Evolutionary conservation across 768 basidiomycete genomes (phyloP), one percentile per base, ranked within the genome.

Genomic region (Leucosporidium scottii): DNA sequence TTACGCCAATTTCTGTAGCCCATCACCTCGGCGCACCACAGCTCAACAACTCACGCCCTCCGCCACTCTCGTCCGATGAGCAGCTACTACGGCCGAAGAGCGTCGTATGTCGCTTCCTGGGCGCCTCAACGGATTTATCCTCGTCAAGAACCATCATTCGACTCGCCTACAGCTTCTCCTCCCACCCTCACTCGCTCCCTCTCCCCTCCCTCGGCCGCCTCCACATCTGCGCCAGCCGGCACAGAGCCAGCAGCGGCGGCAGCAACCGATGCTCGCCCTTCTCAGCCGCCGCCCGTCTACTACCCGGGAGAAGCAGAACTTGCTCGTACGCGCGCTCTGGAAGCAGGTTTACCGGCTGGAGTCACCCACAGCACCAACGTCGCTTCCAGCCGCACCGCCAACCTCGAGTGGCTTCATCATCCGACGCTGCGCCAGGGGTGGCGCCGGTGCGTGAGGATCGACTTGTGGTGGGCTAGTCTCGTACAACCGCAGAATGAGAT

Each of bases 401-500:
- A 34, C 4, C 5, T 58, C 3, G 34, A 2, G 10, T 58, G 23
- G 23, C 57, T 21, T 25, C n/a, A 34, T 15, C 57, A 58, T 23
- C 57, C 57, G 2, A 36, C 57, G 9, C 23, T 58, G 4, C 20
- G 54, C 28, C 17, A 49, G 7, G 39, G 56, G 34, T 68, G 70
- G 66, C 7, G n/a, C 17, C 25, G 58, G 7, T 31, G 50, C 3
- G 5, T 62, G 1, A 12, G 66, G 15, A 23, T 59, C 6, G 61
- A 62, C 13, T 28, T 64, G 5, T 47, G 58, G 61, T 10, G 23
- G 20, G 47, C 57, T 1, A 20, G 57, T n/a, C 36, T 58, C 10
- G 23, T 71, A 39, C 34, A 21, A n/a, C 56, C 49, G 10, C 54
- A 65, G 10, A 15, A 2, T 4, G 70, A 71, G 57, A 27, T 31